Evolutionary conservation across 495 filamentous ascomycete species (phyloP).

Genomic region (Penicillium lagena): DNA sequence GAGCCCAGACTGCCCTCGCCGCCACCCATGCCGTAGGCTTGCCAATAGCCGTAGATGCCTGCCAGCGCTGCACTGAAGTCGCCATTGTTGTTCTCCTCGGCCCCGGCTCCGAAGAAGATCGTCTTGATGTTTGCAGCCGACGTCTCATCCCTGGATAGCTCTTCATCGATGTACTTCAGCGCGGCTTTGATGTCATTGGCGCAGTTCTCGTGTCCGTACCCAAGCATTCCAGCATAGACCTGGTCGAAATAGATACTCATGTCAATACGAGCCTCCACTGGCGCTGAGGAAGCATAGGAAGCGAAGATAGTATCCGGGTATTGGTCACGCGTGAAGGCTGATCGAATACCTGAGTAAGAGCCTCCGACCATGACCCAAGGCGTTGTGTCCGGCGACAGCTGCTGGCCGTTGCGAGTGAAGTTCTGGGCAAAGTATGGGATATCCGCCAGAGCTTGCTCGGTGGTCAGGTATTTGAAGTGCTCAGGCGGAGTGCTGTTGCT

Average conservation of each 20-base stretch:
- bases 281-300: slow-evolving; percentile 49
- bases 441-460: slow-evolving; percentile 47
- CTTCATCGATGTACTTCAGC: slow-evolving; percentile 43
- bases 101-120: slow-evolving; percentile 42
- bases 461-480: slow-evolving; percentile 42
- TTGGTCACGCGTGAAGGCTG: slow-evolving; percentile 46
- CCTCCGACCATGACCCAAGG: slow-evolving; percentile 58
- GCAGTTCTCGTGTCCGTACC: slow-evolving; percentile 46
- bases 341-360: slow-evolving; percentile 51
- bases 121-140: slow-evolving; percentile 40
- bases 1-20: slow-evolving; percentile 26
- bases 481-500: slow-evolving; percentile 37
- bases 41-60: slow-evolving; percentile 36
- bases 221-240: slow-evolving; percentile 45
- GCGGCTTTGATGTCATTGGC: slow-evolving; percentile 47
- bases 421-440: slow-evolving; percentile 44
- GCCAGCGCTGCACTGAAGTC: slow-evolving; percentile 41
- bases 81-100: slow-evolving; percentile 42
- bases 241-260: slow-evolving; percentile 55
- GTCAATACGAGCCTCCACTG: slow-evolving; percentile 46
- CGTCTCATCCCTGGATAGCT: slow-evolving; percentile 24
- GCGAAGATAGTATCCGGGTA: slow-evolving; percentile 55
- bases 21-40: slow-evolving; percentile 42
- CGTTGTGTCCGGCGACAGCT: slow-evolving; percentile 38
- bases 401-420: slow-evolving; percentile 31